A percentile compares a stretch with the other conserved stretches of the same genome.
These are phyloP conservation scores for Dalechampia spathulata DNA, from an alignment of 441 rosid species.

Conservation along the genomic window DNA sequence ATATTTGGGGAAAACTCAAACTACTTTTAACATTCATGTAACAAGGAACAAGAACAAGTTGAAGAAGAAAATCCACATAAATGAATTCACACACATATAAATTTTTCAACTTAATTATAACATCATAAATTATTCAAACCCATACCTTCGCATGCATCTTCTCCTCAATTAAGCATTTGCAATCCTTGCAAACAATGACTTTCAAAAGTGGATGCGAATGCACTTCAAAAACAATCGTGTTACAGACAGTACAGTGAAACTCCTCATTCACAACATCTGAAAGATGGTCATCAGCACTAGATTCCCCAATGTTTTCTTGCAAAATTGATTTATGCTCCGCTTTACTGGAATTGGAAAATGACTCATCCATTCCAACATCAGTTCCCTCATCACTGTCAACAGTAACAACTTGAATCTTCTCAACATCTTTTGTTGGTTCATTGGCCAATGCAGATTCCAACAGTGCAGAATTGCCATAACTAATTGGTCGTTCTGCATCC, in stretches of 20 bases:
- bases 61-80: neutral
- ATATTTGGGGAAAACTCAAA: too few relatives aligned
- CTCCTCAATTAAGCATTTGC: constrained; percentile 68
- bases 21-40: too few relatives aligned
- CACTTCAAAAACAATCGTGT: constrained; percentile 54
- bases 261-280: constrained; percentile 29
- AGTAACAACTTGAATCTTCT: constrained; percentile 33
- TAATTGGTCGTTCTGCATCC: constrained; percentile 20
- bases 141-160: constrained; percentile 68
- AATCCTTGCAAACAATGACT: constrained; percentile 84
- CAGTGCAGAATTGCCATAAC: constrained; percentile 31
- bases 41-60: neutral
- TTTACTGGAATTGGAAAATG: constrained; percentile 15
- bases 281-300: constrained; percentile 23
- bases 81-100: neutral
- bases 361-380: constrained; percentile 29
- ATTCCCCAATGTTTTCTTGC: constrained; percentile 20
- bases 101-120: neutral
- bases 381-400: constrained; percentile 43
- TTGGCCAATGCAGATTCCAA: constrained; percentile 39
- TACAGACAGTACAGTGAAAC: constrained; percentile 80
- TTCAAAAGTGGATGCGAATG: constrained; percentile 76
- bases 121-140: constrained; percentile 14
- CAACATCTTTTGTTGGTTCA: constrained; percentile 30
- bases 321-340: constrained; percentile 24